phyloP scores from a whole-genome alignment of 2,329 filamentous ascomycete species.

The Magnaporthiopsis incrustans region DNA sequence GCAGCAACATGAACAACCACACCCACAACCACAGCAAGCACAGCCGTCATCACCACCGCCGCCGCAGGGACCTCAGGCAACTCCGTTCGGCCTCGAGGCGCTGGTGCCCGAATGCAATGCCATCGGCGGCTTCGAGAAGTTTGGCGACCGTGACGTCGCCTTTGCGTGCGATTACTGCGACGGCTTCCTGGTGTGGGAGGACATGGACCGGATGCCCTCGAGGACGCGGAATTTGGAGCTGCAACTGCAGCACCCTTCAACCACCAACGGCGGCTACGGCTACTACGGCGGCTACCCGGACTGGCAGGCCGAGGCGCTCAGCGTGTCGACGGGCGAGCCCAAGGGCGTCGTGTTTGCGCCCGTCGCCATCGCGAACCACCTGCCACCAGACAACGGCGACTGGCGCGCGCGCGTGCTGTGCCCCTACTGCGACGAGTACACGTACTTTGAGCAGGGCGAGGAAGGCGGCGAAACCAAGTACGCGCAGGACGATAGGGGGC shows the following conservation, averaged over 20 bases:
- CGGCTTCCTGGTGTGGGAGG: slow-evolving; percentile 51
- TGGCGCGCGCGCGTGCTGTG: slow-evolving; percentile 46
- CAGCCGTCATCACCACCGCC: slow-evolving; percentile 6
- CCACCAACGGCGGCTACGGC: slow-evolving; percentile 15
- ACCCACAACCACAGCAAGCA: slow-evolving; percentile 8
- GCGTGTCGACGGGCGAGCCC: slow-evolving; percentile 29
- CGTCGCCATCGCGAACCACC: slow-evolving; percentile 49
- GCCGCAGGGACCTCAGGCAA: slow-evolving; percentile 1
- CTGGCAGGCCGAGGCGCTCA: slow-evolving; percentile 44
- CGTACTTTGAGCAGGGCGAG: slow-evolving; percentile 39
- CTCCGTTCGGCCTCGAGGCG: slow-evolving; percentile 32
- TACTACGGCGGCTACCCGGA: slow-evolving; percentile 24
- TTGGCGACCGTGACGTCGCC: slow-evolving; percentile 45
- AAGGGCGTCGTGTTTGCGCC: slow-evolving; percentile 50
- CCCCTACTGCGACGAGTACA: slow-evolving; percentile 48
- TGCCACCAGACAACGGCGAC: slow-evolving; percentile 39
- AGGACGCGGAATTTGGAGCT: slow-evolving; percentile 17
- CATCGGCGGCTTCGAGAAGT: slow-evolving; percentile 47
- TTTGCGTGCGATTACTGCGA: slow-evolving; percentile 57
- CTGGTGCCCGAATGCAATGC: slow-evolving; percentile 40
- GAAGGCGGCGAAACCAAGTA: slow-evolving; percentile 42
- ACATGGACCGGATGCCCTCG: slow-evolving; percentile 44
- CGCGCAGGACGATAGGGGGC: slow-evolving; percentile 37
- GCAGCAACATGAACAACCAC: slow-evolving; percentile 9
- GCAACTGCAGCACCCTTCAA: slow-evolving; percentile 10